Base-by-base conservation (phyloP, 2,329 filamentous ascomycete species). In the Fusarium sp. region DNA sequence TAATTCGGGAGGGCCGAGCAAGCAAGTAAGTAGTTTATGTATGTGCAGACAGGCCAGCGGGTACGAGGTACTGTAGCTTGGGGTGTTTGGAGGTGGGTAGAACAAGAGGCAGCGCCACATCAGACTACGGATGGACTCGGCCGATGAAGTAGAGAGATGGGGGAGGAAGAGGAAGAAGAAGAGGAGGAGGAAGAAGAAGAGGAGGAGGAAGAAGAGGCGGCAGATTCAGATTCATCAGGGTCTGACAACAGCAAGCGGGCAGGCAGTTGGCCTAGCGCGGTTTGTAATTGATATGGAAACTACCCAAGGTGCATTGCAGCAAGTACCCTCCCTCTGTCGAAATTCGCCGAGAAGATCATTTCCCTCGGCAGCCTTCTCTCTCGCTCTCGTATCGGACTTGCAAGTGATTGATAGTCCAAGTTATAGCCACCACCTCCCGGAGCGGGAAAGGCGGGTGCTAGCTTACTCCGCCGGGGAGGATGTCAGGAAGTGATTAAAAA, bases 41-140 rank as follows among this genome's bases (percentile, higher is more conserved):
- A 23, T 23, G 18, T 23, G 18, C 18, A 44, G 16, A 30, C 28
- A 16, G 47, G 47, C 31, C 36, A 23, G 36, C 15, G 36, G 36
- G 36, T 6, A 23, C 18, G 18, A 23, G 18, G 18, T 23, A 23
- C 18, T 23, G 18, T 23, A 23, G 18, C 39, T 8, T 15, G 39
- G 39, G 13, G 39, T 41, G 48, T n/a, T 28, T 10, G 12, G 16
- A 23, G 46, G 51, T 60, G 61, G 65, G 65, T 61, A 60, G 65
- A 67, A 65, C 61, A 60, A 58, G 39, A 18, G 15, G 31, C 27
- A 55, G 31, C 62, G 62, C 65, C 65, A 65, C 54, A 68, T 62
- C 50, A 65, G 58, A 46, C 58, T 53, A 68, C 39, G 37, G 18
- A 66, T 37, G 56, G 46, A 58, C 43, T 61, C 52, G 53, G 57